A percentile compares a stretch with the other conserved stretches of the same genome.
phyloP scores from a whole-genome alignment of 2,329 filamentous ascomycete species.

The Tricladium varicosporioides region DNA sequence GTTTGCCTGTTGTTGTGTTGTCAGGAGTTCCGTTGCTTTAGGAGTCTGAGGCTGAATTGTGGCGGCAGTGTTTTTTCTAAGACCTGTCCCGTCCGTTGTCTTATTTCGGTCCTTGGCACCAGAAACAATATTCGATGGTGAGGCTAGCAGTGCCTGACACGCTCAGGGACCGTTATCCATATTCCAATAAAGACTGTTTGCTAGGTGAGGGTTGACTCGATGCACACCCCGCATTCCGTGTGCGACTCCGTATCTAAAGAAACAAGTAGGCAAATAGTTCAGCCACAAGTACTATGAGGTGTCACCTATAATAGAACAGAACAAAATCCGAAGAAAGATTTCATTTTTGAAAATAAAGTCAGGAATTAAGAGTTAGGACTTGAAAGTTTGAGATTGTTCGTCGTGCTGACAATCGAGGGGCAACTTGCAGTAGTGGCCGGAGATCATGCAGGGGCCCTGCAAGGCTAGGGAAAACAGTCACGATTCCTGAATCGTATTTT shows the following conservation, averaged over 20 bases:
- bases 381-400: neutral
- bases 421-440: neutral
- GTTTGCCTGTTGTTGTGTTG: neutral
- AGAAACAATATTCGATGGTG: neutral
- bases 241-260: no score
- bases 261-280: no score
- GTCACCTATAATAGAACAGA: no score
- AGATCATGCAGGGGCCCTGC: neutral
- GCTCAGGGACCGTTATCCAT: neutral
- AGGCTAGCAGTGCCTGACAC: neutral
- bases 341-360: neutral
- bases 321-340: neutral
- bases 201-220: neutral
- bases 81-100: neutral
- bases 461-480: neutral
- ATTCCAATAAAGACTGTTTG: neutral
- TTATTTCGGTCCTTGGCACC: neutral
- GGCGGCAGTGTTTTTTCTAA: neutral
- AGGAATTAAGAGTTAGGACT: neutral
- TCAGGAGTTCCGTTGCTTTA: neutral
- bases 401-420: neutral
- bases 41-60: neutral
- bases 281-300: no score
- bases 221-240: no score
- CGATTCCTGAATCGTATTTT: no score